These are phyloP conservation scores for Penicillium sp. DNA, from an alignment of 2,329 filamentous ascomycete genomes.

Conservation along the genomic window DNA sequence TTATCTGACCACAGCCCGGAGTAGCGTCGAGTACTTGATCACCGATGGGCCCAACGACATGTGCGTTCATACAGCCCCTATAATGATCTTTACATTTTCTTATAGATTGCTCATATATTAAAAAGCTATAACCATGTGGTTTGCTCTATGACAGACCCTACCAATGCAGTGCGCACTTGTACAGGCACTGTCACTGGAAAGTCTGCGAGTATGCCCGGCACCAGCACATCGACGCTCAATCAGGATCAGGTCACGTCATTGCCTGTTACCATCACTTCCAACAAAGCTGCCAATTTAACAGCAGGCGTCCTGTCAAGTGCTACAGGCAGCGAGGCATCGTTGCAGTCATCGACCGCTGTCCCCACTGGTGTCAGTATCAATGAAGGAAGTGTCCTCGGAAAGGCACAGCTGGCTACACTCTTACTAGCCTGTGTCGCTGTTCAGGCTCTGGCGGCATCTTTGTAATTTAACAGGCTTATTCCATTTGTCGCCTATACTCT, in stretches of 20 bases:
- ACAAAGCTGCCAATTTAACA: constrained; percentile 3
- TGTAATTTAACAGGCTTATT: background rate
- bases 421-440: background rate
- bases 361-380: background rate
- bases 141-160: constrained; percentile 21
- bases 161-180: constrained; percentile 22
- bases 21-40: constrained; percentile 11
- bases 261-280: constrained; percentile 25
- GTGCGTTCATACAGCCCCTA: background rate
- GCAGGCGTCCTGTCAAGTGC: background rate
- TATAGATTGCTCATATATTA: background rate
- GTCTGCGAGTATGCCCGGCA: constrained; percentile 16
- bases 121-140: constrained; percentile 14
- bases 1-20: constrained; percentile 21
- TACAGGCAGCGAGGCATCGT: background rate
- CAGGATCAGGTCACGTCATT: constrained; percentile 12
- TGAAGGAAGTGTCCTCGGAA: background rate
- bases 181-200: constrained; percentile 15
- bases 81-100: accelerated
- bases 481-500: background rate
- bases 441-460: background rate
- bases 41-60: constrained; percentile 6
- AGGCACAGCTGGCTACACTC: background rate
- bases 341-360: background rate
- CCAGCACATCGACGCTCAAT: constrained; percentile 8